phyloP scores from a whole-genome alignment of 176 grass and related monocot species.

The Oryza nivara region DNA sequence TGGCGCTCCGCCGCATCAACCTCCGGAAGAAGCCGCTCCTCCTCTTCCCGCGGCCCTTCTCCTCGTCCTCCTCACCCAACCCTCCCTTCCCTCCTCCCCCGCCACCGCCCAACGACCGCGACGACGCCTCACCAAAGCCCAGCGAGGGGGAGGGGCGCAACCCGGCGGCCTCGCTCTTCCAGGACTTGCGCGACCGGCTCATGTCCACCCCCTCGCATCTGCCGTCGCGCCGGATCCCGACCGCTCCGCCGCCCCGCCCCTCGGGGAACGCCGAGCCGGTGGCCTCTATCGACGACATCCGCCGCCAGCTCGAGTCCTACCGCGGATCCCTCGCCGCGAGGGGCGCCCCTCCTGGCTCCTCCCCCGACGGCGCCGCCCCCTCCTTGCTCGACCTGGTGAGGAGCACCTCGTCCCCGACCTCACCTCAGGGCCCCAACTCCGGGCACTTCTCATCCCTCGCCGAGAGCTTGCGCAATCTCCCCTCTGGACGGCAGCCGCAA shows the following conservation, averaged over 20 bases:
- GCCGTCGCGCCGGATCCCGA: slow-evolving; percentile 36
- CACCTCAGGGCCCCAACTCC: slow-evolving; percentile 3
- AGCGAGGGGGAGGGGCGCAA: slow-evolving; percentile 7
- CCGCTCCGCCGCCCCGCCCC: slow-evolving; percentile 32
- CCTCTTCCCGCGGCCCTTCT: slow-evolving; percentile 28
- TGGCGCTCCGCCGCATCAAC: slow-evolving; percentile 54
- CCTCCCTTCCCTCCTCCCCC: slow-evolving; percentile 36
- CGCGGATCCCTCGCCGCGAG: background rate
- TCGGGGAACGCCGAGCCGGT: background rate
- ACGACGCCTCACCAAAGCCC: slow-evolving; percentile 23
- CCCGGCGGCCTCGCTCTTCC: slow-evolving; percentile 41
- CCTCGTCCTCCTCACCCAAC: slow-evolving; percentile 34
- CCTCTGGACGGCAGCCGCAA: background rate
- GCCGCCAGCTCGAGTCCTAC: slow-evolving; percentile 44
- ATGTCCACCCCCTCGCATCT: slow-evolving; percentile 19
- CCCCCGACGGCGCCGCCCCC: slow-evolving; percentile 15
- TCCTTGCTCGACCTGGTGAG: slow-evolving; percentile 53
- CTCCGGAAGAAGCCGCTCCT: slow-evolving; percentile 1
- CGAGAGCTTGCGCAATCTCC: background rate
- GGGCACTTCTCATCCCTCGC: slow-evolving; percentile 21
- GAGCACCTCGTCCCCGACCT: background rate
- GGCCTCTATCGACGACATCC: slow-evolving; percentile 19
- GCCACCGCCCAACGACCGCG: background rate
- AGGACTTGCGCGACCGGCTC: slow-evolving; percentile 51
- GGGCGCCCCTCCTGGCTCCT: background rate